Evolutionary conservation across 306 rosid species (phyloP).

Genomic region (Crataegus laevigata): DNA sequence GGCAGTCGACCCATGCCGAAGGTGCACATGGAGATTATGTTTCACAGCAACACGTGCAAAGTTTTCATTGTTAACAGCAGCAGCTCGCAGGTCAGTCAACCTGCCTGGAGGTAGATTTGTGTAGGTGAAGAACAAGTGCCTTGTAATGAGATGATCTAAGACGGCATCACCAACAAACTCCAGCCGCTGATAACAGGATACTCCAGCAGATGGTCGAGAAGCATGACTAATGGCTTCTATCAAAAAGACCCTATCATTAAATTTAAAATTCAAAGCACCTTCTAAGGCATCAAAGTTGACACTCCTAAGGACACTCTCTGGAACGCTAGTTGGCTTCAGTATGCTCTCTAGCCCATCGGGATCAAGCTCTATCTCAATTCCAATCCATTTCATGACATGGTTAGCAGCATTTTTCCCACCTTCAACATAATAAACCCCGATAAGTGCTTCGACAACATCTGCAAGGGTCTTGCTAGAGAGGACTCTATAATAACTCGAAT

Average conservation of each 20-base stretch:
- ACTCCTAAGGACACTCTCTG: constrained; percentile 66
- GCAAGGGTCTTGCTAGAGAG: constrained; percentile 99
- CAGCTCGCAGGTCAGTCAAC: constrained; percentile 94
- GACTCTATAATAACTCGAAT: constrained; percentile 91
- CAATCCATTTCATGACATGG: constrained; percentile 96
- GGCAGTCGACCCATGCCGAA: constrained; percentile 94
- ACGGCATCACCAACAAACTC: constrained; percentile 99
- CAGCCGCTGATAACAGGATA: constrained; percentile 94
- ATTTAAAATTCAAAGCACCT: constrained; percentile 57
- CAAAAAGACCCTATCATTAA: constrained; percentile 71
- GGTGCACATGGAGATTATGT: constrained; percentile 79
- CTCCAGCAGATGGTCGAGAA: constrained; percentile 95
- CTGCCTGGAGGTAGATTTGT: constrained; percentile 94
- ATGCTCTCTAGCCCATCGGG: constrained; percentile 56
- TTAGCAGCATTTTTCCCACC: constrained; percentile 88
- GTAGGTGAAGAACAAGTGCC: constrained; percentile 89
- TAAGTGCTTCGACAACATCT: constrained; percentile 94
- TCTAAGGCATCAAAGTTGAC: constrained; percentile 75
- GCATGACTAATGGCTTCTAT: constrained; percentile 97
- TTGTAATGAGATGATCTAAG: constrained; percentile 91
- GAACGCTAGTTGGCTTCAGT: constrained; percentile 48
- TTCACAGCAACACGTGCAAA: constrained; percentile 97
- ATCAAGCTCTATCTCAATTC: constrained; percentile 83
- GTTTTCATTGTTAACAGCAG: constrained; percentile 98
- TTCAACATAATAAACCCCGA: constrained; percentile 90